Base-by-base conservation (phyloP, 2,329 filamentous ascomycete genomes). In the Colletotrichum eleusines region DNA sequence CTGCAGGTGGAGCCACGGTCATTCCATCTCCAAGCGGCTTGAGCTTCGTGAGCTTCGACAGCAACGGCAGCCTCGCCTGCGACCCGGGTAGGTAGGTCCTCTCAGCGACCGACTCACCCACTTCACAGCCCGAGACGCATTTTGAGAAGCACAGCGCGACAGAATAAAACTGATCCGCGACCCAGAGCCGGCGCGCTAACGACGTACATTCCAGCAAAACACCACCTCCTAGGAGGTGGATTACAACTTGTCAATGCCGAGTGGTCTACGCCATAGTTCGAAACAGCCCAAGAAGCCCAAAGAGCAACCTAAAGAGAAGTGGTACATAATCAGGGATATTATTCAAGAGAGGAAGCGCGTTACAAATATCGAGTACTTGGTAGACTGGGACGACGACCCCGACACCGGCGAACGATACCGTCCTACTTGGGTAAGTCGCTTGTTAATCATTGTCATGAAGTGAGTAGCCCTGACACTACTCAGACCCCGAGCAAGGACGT, bases 311-410 rank as follows among this genome's bases (percentile, higher is more conserved):
- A 46, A 75, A 48, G 74, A 76, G 64, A 73, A 72, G 46, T 83
- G 80, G 80, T 82, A 66, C 38, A 72, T 58, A 16, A 80, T 83
- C 69, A 76, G 72, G n/a, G 73, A 72, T 14, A 81, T 84, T 35
- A 62, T 83, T 57, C 76, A 79, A 57, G 81, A 84, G 74, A 77
- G 76, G 68, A 44, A 61, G 14, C 61, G 72, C 46, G 74, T 74
- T 7, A 76, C 75, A 35, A 69, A 70, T 44, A 72, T 76, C 18
- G 74, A 81, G 66, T 84, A 82, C 54, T 72, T 82, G 23, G 78
- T 84, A 18, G 78, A 82, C 66, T 84, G 82, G 81, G 79, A 79
- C 63, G 76, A 78, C 70, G 74, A 80, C 63, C 31, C 61, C 28
- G 63, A 69, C 5, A 80, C 80, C 3, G 80, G 80, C 40, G 72